Base-by-base conservation (phyloP, 1,139 yeast species). In the Geotrichum siamense region DNA sequence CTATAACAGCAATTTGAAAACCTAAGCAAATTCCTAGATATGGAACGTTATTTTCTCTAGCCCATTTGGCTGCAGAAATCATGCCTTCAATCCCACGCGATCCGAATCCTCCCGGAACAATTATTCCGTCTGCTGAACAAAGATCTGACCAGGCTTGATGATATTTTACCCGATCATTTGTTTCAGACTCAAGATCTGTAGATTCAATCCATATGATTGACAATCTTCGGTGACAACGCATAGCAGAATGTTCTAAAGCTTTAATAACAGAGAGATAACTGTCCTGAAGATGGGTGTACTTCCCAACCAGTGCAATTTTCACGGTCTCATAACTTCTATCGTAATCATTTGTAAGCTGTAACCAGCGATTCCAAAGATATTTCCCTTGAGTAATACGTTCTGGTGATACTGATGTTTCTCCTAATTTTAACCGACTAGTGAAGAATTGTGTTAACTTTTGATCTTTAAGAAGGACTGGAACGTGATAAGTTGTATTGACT, bases 21-120 rank as follows among this genome's bases (percentile, higher is more conserved):
- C 99, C 99, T 51, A 93, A 76, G 69, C 99, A 93, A 52, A 93
- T 94, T 60, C 99, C 99, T 61, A 93, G 74, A 65, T 81, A 93
- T 43, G 99, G 99, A 47, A 86, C 76, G 58, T 82, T 75, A 69
- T 87, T 87, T 65, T 84, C 95, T 69, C 99, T 82, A 19, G 98
- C 98, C 80, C 94, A 93, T 64, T 84, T 82, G 45, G 97, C 95
- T 50, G 97, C 98, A 26, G 87, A 72, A 63, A 93, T 72, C 99
- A 93, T 93, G 59, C 98, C 98, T 69, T 91, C 97, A 50, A 87
- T 86, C 67, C 99, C 99, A 66, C 98, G 82, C 44, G 79, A 69
- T 51, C 99, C 99, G 61, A 93, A 93, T 1, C 99, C 99, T 60
- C 99, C 99, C 31, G 99, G 98, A 47, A 93, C 96, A 51, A 93